Evolutionary conservation across 495 filamentous ascomycete genomes (phyloP), one percentile per base, ranked within the genome.

Genomic region (Podospora conica): DNA sequence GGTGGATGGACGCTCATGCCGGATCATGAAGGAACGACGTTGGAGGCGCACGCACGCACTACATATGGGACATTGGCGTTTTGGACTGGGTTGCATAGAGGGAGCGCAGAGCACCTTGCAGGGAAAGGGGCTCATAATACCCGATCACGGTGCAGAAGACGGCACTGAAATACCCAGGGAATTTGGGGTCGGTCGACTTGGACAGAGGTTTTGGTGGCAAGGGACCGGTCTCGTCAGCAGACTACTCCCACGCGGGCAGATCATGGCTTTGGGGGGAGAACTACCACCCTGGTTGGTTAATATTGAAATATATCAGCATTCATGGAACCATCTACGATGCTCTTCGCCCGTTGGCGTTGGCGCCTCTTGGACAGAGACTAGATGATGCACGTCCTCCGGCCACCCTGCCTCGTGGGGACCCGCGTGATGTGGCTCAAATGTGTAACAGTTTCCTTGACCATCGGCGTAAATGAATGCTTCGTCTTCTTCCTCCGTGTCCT

Each of bases 391-490:
- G 11, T 48, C 2, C 5, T 48, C 24, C 21, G 58, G 8, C 2
- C 23, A 20, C 15, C 27, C 25, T n/a, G 20, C 24, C 58, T 12
- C 22, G 3, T 9, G 2, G 12, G n/a, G 1, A 29, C n/a, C 23
- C 1, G 33, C 27, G 9, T 56, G 60, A 48, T 48, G 40, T 48
- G 40, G 40, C 28, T 66, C 65, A 22, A 72, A 25, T 6, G 57
- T 66, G 55, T 66, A 72, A 5, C 69, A 31, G 20, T 71, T 72
- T 2, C 73, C 73, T 5, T 66, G 53, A 3, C 62, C 67, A 29
- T 75, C 73, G 12, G 68, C 63, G 55, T 74, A 75, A 33, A 72
- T 72, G 60, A 73, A 74, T 2, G 68, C 70, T n/a, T 58, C 70
- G 55, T 73, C 71, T 23, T 65, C 68, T 12, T 24, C 53, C 25